These are phyloP conservation scores for Grigorovia yakushimaensis DNA, from an alignment of 805 yeast genomes.

Conservation along the genomic window DNA sequence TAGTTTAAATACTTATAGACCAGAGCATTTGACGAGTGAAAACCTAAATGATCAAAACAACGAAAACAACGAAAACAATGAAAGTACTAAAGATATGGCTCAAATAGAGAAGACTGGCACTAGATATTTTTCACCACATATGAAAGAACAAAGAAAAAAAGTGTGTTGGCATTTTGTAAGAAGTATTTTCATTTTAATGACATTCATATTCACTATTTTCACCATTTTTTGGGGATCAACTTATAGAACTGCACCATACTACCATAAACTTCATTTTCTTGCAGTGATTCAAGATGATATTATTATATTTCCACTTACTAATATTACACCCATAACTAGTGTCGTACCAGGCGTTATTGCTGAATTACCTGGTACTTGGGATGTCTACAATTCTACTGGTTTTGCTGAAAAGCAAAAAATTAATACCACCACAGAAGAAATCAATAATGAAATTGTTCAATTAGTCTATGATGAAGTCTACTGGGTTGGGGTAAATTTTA, in stretches of 20 bases:
- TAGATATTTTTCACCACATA: slow-evolving; percentile 5
- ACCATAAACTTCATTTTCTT: slow-evolving; percentile 1
- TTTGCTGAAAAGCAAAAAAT: slow-evolving; percentile 15
- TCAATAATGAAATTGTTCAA: slow-evolving; percentile 32
- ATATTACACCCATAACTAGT: slow-evolving; percentile 1
- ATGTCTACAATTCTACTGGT: slow-evolving; percentile 18
- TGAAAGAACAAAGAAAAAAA: slow-evolving; percentile 6
- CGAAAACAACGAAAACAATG: not conserved
- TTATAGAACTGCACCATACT: slow-evolving; percentile 19
- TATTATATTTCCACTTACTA: not conserved
- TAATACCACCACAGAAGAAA: slow-evolving; percentile 9
- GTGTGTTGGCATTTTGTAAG: slow-evolving; percentile 4
- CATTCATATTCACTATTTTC: slow-evolving; percentile 17
- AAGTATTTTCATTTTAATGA: slow-evolving; percentile 10
- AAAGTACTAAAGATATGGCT: not conserved
- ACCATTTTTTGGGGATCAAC: slow-evolving; percentile 31
- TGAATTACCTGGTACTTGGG: slow-evolving; percentile 22
- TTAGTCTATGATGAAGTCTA: slow-evolving; percentile 44
- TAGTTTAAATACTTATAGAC: not conserved
- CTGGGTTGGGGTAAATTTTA: slow-evolving; percentile 55
- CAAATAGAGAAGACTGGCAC: not conserved
- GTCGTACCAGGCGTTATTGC: slow-evolving; percentile 1
- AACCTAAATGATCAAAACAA: not conserved
- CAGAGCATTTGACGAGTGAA: not conserved
- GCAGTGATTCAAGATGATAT: slow-evolving; percentile 3